Evolutionary conservation across 192 early-diverging fungal species (phyloP), one percentile per base, ranked within the genome.

Genomic region (Coemansia sp.): DNA sequence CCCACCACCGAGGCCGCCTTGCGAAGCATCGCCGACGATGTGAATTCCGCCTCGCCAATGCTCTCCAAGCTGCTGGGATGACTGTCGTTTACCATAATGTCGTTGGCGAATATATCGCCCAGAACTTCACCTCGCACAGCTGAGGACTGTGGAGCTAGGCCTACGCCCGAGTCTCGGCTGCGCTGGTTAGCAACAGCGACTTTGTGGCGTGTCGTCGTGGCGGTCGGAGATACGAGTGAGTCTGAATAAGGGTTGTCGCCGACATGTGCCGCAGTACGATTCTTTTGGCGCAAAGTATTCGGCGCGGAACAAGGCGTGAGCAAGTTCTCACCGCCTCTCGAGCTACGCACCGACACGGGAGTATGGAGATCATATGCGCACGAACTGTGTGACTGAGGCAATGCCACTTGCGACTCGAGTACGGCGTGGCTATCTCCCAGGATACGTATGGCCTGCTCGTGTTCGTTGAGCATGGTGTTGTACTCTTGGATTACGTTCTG

Each of bases 1-100:
- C 78, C 78, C 0, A 72, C 59, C 21, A 81, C 70, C 51, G 78
- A 81, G 10, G 64, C 70, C 0, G 78, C 78, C 50, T 81, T 81
- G 27, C 77, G 69, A 36, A 62, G 19, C 16, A 68, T n/a, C 13
- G 71, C 72, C 51, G 77, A 59, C 35, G 77, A 64, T 40, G 72
- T 67, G 35, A 67, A 63, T 9, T 6, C 31, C 16, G 16, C 67
- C 11, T 29, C 45, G 24, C 11, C 51, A 11, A 31, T 16, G 9
- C 21, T 53, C 31, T 53, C 51, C 27, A 53, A 11, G 10, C 51
- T 27, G 27, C n/a, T n/a, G 6, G 11, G 14, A n/a, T 46, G 17
- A 17, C 4, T 24, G 24, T 51, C 27, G 48, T 51, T 50, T 24
- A 13, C 35, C 59, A 16, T 34, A 4, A 27, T 42, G 46, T 81